A percentile compares a stretch with the other conserved stretches of the same genome.
Evolutionary conservation across 352 stramenopile genomes (phyloP).

Genomic region (Globisporangium paddicum): DNA sequence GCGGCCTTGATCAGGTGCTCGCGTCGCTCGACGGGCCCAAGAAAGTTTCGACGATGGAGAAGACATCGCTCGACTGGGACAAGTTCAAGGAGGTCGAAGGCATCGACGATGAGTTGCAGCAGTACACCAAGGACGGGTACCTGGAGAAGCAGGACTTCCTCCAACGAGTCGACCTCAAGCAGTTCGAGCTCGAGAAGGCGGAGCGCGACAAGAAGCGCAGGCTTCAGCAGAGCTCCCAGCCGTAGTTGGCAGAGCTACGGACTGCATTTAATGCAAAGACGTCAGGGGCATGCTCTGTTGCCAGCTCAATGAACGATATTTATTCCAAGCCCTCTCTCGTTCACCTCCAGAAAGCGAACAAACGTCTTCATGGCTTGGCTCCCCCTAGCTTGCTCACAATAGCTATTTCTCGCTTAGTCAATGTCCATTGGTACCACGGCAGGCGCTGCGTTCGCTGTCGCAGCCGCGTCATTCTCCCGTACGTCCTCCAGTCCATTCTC

Average conservation of each 20-base stretch:
- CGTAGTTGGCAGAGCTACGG: background rate
- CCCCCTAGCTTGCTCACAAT: background rate
- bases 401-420: slow-evolving; percentile 27
- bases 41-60: slow-evolving; percentile 94
- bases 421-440: slow-evolving; percentile 76
- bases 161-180: slow-evolving; percentile 80
- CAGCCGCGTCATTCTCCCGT: slow-evolving; percentile 19
- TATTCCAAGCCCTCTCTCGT: background rate
- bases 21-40: slow-evolving; percentile 82
- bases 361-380: background rate
- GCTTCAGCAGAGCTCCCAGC: slow-evolving; percentile 30
- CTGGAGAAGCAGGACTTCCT: slow-evolving; percentile 97
- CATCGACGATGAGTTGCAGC: slow-evolving; percentile 90
- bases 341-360: background rate
- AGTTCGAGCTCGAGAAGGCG: slow-evolving; percentile 88
- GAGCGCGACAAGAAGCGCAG: slow-evolving; percentile 77
- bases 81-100: slow-evolving; percentile 92
- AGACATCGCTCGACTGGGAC: slow-evolving; percentile 95
- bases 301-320: slow-evolving; percentile 11
- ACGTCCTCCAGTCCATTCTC: slow-evolving; percentile 24
- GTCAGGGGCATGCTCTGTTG: background rate
- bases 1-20: slow-evolving; percentile 82
- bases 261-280: no score
- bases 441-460: slow-evolving; percentile 44
- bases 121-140: slow-evolving; percentile 93